Conservation (phyloP, 2,329 filamentous ascomycete genomes). For the Beauveria varroae region DNA sequence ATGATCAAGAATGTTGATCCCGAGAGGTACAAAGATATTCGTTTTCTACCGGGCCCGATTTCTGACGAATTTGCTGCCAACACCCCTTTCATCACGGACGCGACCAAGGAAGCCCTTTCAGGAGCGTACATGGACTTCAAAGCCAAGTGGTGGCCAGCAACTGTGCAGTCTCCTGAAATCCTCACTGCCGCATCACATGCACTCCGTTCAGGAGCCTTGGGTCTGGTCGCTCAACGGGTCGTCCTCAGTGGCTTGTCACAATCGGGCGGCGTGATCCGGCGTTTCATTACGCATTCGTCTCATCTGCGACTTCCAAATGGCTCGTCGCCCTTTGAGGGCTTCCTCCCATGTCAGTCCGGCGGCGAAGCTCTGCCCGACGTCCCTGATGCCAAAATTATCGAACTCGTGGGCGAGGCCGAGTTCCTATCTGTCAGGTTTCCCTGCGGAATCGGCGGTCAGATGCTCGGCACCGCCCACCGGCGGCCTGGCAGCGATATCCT, state of each 20-base stretch:
- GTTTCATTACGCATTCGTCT: conserved; percentile 6
- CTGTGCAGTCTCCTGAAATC: conserved; percentile 14
- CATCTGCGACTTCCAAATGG: conserved; percentile 15
- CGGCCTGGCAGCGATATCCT: conserved; percentile 13
- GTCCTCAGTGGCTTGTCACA: conserved; percentile 14
- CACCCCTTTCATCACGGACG: conserved; percentile 12
- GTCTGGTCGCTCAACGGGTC: conserved; percentile 11
- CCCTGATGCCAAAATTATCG: neutral
- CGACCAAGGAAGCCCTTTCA: conserved; percentile 12
- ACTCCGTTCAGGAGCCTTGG: conserved; percentile 11
- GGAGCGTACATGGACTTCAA: conserved; percentile 14
- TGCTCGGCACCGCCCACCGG: conserved; percentile 12
- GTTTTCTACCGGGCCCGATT: conserved; percentile 13
- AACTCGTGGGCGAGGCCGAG: conserved; percentile 14
- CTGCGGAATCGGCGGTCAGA: conserved; percentile 14
- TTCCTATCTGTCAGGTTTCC: conserved; percentile 14
- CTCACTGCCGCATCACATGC: conserved; percentile 13
- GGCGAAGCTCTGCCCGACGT: conserved; percentile 6
- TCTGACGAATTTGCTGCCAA: conserved; percentile 11
- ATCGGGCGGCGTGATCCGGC: conserved; percentile 14
- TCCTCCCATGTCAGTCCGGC: conserved; percentile 15
- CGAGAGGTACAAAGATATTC: conserved; percentile 13
- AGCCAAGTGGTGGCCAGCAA: conserved; percentile 16
- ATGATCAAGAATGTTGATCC: conserved; percentile 15
- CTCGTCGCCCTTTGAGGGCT: conserved; percentile 13